Evolutionary conservation across 179 eudicot species (phyloP).

Genomic region (Silene noctiflora): DNA sequence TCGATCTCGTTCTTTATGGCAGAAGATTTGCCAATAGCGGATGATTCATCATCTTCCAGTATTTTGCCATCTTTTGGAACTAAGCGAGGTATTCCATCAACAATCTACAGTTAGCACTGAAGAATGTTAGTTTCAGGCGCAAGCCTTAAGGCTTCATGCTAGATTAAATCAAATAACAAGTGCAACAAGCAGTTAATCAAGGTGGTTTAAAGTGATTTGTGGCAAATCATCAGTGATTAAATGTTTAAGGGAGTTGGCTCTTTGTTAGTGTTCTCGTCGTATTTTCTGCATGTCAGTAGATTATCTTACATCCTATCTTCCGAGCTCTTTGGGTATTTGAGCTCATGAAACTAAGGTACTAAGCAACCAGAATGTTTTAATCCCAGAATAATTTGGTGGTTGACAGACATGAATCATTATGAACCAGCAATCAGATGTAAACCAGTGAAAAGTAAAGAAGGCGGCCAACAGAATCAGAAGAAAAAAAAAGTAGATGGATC

Average conservation of each 20-base stretch:
- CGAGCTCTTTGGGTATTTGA: not conserved
- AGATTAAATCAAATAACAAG: not conserved
- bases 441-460: too few relatives aligned
- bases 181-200: too few relatives aligned
- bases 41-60: conserved; percentile 40
- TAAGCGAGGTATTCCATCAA: conserved; percentile 79
- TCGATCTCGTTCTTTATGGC: not conserved
- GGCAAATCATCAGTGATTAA: not conserved
- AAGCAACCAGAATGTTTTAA: not conserved
- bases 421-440: too few relatives aligned
- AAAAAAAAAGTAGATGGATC: too few relatives aligned
- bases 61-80: conserved; percentile 78
- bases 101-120: conserved; percentile 38
- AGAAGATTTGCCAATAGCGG: not conserved
- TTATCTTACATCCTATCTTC: not conserved
- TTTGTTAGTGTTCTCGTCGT: not conserved
- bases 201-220: too few relatives aligned
- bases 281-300: not conserved
- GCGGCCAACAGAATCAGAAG: too few relatives aligned
- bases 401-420: not conserved
- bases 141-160: not conserved
- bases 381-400: not conserved
- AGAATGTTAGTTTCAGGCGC: not conserved
- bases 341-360: not conserved
- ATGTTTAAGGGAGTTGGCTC: not conserved